These are phyloP conservation scores for Pseudoturritis turrita DNA, from an alignment of 345 rosid species.

Conservation along the genomic window DNA sequence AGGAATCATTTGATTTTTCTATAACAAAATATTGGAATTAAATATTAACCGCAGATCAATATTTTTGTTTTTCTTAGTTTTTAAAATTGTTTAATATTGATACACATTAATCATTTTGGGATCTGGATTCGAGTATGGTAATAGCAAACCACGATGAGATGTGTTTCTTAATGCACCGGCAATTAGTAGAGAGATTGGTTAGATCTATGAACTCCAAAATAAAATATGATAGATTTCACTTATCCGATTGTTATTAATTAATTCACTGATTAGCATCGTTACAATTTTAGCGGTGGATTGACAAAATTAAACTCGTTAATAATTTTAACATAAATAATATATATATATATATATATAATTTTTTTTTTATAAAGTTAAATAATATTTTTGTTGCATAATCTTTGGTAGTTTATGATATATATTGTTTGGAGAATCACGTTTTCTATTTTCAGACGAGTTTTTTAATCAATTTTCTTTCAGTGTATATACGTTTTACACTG, in stretches of 20 bases:
- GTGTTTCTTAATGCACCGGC: constrained; percentile 31
- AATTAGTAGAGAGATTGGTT: constrained; percentile 18
- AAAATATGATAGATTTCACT: not conserved
- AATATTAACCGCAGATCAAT: constrained; percentile 17
- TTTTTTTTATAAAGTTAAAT: too few species aligned
- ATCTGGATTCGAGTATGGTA: constrained; percentile 24
- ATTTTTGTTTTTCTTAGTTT: not conserved
- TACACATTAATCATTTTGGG: constrained; percentile 16
- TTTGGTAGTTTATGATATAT: not conserved
- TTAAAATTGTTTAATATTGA: not conserved
- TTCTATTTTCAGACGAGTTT: too few species aligned
- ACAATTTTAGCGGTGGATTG: not conserved
- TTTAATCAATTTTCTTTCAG: not conserved
- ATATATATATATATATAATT: too few species aligned
- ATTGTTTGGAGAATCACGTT: too few species aligned
- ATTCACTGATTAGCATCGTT: not conserved
- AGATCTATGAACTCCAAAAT: constrained; percentile 21
- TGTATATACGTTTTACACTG: not conserved
- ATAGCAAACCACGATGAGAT: constrained; percentile 22
- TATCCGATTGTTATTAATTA: not conserved
- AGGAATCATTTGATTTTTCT: constrained; percentile 27
- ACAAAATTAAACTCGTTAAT: not conserved
- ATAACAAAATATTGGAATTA: not conserved
- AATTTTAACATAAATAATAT: too few species aligned
- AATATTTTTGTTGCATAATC: not conserved